Evolutionary conservation across 176 grass and related monocot species (phyloP).

Genomic region (Phragmites australis): DNA sequence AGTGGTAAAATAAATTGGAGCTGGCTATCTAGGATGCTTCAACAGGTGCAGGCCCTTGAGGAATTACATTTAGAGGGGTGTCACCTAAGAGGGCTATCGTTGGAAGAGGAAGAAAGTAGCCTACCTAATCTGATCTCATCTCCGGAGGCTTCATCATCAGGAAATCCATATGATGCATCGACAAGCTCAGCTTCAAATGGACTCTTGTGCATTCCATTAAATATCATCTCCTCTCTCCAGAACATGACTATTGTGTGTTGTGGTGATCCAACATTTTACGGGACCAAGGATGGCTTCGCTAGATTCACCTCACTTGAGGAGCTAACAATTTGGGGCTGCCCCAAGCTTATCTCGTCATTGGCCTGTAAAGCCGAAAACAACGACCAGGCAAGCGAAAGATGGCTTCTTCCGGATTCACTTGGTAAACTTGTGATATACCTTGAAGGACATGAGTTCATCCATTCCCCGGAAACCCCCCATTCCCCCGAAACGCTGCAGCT

Average conservation of each 20-base stretch:
- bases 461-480: too few species aligned
- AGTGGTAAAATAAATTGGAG: background rate
- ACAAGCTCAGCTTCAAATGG: background rate
- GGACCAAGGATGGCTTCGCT: background rate
- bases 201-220: background rate
- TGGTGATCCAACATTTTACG: background rate
- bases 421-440: fast-evolving
- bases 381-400: background rate
- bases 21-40: background rate
- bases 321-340: fast-evolving
- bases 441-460: too few species aligned
- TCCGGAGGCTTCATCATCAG: background rate
- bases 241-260: fast-evolving
- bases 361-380: background rate
- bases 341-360: background rate
- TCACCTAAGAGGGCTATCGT: background rate
- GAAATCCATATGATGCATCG: background rate
- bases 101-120: background rate
- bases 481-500: background rate
- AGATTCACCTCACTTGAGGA: background rate
- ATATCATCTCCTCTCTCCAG: background rate
- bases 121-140: background rate
- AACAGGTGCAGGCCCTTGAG: background rate
- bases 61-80: fast-evolving
- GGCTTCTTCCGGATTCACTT: background rate